phyloP scores from a whole-genome alignment of 495 filamentous ascomycete genomes.

The Bryoglossum gracile region DNA sequence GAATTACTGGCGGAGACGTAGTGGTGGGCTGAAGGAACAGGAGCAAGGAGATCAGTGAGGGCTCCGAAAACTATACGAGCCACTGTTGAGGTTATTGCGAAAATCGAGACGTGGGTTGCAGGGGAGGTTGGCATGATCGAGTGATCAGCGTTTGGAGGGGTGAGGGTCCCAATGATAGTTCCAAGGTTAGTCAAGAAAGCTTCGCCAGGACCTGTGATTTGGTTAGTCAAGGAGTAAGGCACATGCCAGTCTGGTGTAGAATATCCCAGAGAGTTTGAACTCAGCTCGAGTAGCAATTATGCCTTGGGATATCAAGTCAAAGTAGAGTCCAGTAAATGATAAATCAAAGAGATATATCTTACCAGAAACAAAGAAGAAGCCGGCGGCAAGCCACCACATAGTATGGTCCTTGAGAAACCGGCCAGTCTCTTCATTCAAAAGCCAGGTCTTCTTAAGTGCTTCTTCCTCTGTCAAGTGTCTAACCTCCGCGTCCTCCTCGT shows the following conservation, averaged over 20 bases:
- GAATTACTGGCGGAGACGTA: slow-evolving; percentile 22
- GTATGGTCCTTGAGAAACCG: slow-evolving; percentile 77
- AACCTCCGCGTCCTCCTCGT: slow-evolving; percentile 37
- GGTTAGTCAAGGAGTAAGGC: slow-evolving; percentile 16
- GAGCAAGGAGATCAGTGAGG: slow-evolving; percentile 81
- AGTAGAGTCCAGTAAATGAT: too few relatives aligned
- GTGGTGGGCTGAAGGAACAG: slow-evolving; percentile 38
- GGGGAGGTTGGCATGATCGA: slow-evolving; percentile 50
- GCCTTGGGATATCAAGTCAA: too few relatives aligned
- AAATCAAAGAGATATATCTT: neutral
- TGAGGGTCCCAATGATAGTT: slow-evolving; percentile 82
- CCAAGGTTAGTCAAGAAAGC: slow-evolving; percentile 97
- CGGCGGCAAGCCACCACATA: slow-evolving; percentile 89
- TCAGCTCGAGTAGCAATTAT: too few relatives aligned
- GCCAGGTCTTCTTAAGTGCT: slow-evolving; percentile 68
- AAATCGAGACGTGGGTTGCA: slow-evolving; percentile 85
- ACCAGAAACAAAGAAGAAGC: slow-evolving; percentile 74
- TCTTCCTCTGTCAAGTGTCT: slow-evolving; percentile 54
- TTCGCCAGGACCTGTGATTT: slow-evolving; percentile 74
- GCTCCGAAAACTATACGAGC: slow-evolving; percentile 79
- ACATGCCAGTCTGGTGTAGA: too few relatives aligned
- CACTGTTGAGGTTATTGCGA: slow-evolving; percentile 85
- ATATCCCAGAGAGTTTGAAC: too few relatives aligned
- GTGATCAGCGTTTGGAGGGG: slow-evolving; percentile 47
- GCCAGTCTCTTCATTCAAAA: slow-evolving; percentile 80